phyloP scores from a whole-genome alignment of 768 basidiomycete species.

The Podaxis sp. region DNA sequence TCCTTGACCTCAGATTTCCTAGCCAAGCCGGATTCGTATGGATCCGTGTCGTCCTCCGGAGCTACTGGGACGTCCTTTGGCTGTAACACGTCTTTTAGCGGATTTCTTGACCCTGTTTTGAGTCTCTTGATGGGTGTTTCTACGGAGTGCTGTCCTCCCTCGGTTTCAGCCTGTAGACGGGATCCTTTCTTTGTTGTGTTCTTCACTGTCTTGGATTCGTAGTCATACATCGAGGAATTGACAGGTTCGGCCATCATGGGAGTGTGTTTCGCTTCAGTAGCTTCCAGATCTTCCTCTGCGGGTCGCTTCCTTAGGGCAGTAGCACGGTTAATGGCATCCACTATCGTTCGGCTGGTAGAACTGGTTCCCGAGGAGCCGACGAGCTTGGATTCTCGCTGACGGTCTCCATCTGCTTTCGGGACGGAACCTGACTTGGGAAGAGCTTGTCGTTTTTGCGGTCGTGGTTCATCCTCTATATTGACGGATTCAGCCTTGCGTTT shows the following conservation, averaged over 20 bases:
- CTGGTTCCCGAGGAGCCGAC: neutral
- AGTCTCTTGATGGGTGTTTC: neutral
- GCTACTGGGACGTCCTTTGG: neutral
- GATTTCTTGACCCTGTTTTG: neutral
- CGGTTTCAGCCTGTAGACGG: neutral
- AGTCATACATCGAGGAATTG: neutral
- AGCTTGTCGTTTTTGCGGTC: neutral
- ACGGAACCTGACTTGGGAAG: neutral
- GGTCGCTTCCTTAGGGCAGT: neutral
- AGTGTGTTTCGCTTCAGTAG: neutral
- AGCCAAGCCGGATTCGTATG: neutral
- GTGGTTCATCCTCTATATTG: neutral
- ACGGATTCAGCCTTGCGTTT: neutral
- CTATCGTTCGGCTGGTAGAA: neutral
- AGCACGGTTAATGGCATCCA: neutral
- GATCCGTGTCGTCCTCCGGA: neutral
- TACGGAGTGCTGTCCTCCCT: neutral
- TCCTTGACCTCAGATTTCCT: constrained; percentile 14
- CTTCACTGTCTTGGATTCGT: neutral
- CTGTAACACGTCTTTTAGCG: neutral
- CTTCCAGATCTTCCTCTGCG: neutral
- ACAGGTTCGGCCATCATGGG: neutral
- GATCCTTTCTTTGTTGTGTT: neutral
- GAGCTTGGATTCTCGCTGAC: neutral
- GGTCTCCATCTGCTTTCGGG: neutral